A percentile compares a stretch with the other conserved stretches of the same genome.
Evolutionary conservation across 2,329 filamentous ascomycete genomes (phyloP).

Genomic region (Cladophialophora exuberans): DNA sequence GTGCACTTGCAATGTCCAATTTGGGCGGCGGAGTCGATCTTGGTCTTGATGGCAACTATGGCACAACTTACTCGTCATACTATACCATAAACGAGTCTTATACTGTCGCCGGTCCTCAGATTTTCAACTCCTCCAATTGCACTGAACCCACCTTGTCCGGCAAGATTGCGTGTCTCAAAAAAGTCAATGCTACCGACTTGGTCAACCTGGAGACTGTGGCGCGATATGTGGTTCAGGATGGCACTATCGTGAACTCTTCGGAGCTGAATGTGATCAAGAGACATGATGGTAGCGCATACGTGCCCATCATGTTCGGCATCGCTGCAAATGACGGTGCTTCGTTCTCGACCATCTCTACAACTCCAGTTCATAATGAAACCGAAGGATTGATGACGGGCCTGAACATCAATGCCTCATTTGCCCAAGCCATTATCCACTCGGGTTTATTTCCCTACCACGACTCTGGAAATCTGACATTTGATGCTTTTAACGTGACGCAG

Average conservation of each 20-base stretch:
- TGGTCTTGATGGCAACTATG: slow-evolving; percentile 60
- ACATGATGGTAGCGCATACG: slow-evolving; percentile 51
- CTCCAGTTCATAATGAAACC: slow-evolving; percentile 45
- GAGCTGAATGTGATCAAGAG: slow-evolving; percentile 48
- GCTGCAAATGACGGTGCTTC: slow-evolving; percentile 60
- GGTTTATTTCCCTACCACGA: slow-evolving; percentile 56
- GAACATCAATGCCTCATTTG: slow-evolving; percentile 49
- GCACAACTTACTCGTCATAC: slow-evolving; percentile 62
- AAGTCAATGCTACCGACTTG: slow-evolving; percentile 41
- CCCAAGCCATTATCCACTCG: slow-evolving; percentile 46
- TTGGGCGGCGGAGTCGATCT: slow-evolving; percentile 60
- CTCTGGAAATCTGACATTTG: slow-evolving; percentile 56
- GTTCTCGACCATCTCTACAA: slow-evolving; percentile 54
- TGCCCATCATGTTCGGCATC: slow-evolving; percentile 61
- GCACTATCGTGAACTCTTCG: slow-evolving; percentile 57
- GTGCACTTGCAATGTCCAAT: slow-evolving; percentile 48
- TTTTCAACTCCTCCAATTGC: slow-evolving; percentile 58
- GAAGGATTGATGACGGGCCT: slow-evolving; percentile 51
- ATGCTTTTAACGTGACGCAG: slow-evolving; percentile 59
- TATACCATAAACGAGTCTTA: slow-evolving; percentile 59
- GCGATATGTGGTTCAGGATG: slow-evolving; percentile 62
- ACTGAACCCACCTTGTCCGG: slow-evolving; percentile 48
- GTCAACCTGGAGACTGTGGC: slow-evolving; percentile 22
- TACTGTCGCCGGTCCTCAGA: slow-evolving; percentile 51
- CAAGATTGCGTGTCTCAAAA: slow-evolving; percentile 58